Conservation (phyloP, 345 rosid species). For the Luvunga scandens region DNA sequence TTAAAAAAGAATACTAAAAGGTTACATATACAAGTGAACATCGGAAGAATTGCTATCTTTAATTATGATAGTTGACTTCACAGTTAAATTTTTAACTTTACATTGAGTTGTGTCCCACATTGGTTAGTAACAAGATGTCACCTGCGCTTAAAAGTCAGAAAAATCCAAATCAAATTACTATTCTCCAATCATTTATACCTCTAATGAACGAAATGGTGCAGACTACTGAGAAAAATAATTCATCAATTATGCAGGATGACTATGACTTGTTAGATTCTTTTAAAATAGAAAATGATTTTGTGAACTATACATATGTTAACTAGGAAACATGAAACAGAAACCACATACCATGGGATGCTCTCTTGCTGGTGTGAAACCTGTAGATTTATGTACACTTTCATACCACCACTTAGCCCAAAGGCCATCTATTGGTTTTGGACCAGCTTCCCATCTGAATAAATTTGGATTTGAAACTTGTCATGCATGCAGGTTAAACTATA, state of each 20-base stretch:
- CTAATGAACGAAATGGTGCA: not conserved
- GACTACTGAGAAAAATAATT: not conserved
- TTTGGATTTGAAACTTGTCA: slow-evolving; percentile 13
- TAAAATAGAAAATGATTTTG: slow-evolving; percentile 9
- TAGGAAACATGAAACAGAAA: slow-evolving; percentile 14
- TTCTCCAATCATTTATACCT: not conserved
- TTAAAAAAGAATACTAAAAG: not conserved
- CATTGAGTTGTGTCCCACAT: too few species aligned
- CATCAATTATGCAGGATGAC: not conserved
- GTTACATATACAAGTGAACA: not conserved
- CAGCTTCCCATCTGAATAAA: slow-evolving; percentile 81
- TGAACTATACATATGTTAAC: not conserved
- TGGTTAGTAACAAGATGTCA: too few species aligned
- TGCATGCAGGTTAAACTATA: not conserved
- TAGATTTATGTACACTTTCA: slow-evolving; percentile 56
- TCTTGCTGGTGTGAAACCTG: slow-evolving; percentile 49
- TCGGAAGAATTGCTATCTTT: not conserved
- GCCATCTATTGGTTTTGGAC: slow-evolving; percentile 83
- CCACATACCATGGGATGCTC: slow-evolving; percentile 59
- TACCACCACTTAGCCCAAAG: slow-evolving; percentile 94
- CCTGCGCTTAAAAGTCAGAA: too few species aligned
- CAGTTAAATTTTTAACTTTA: not conserved
- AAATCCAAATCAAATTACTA: not conserved
- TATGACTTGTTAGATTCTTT: not conserved
- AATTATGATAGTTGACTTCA: not conserved